Evolutionary conservation across 1,139 yeast genomes (phyloP).

Genomic region (Suhomyces taliae): DNA sequence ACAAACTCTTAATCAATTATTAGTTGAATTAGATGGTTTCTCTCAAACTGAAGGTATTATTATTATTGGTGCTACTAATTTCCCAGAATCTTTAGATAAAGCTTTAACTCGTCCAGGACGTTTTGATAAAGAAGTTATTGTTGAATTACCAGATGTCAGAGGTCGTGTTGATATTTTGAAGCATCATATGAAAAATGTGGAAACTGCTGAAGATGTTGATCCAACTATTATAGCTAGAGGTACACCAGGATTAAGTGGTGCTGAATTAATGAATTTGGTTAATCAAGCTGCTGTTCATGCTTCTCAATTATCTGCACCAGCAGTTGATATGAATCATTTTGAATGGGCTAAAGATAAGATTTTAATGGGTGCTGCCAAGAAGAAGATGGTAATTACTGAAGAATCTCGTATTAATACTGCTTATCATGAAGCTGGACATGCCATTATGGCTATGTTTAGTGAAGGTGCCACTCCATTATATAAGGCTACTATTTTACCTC

Average conservation of each 20-base stretch:
- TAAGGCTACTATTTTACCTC: conserved; percentile 94
- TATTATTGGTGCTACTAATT: conserved; percentile 96
- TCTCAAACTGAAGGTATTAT: conserved; percentile 91
- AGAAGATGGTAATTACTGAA: conserved; percentile 96
- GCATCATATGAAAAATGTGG: conserved; percentile 91
- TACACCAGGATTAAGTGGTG: conserved; percentile 97
- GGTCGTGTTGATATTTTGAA: conserved; percentile 92
- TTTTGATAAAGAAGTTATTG: conserved; percentile 93
- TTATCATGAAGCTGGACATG: conserved; percentile 99
- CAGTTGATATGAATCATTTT: conserved; percentile 87
- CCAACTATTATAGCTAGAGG: conserved; percentile 91
- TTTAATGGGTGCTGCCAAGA: conserved; percentile 95
- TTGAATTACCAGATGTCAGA: conserved; percentile 95
- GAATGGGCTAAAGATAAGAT: conserved; percentile 99
- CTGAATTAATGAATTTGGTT: conserved; percentile 91
- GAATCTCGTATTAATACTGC: conserved; percentile 94
- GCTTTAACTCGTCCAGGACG: conserved; percentile 98
- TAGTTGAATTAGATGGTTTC: conserved; percentile 96
- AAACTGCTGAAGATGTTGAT: conserved; percentile 80
- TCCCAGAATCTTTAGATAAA: conserved; percentile 94
- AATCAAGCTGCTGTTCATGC: conserved; percentile 98
- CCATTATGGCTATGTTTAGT: conserved; percentile 93
- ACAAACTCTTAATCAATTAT: conserved; percentile 91
- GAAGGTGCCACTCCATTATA: conserved; percentile 95
- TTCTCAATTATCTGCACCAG: conserved; percentile 84